A percentile compares a stretch with the other conserved stretches of the same genome.
Conservation (phyloP, 176 grass and related monocot genomes). For the Aegilops speltoides region DNA sequence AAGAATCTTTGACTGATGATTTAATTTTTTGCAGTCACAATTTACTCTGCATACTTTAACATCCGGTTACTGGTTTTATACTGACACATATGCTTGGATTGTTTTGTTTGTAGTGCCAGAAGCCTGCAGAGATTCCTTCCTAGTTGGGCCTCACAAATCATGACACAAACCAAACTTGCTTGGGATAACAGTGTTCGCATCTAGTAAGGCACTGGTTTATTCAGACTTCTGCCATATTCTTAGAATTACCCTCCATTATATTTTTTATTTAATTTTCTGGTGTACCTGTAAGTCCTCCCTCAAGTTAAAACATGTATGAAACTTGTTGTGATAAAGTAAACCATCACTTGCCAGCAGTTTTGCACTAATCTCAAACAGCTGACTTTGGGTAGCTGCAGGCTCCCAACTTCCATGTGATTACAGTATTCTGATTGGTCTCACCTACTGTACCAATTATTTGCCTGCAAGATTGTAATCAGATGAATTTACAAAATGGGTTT, state of each 20-base stretch:
- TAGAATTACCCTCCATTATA: not conserved
- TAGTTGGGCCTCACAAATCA: slow-evolving; percentile 8
- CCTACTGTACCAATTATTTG: slow-evolving; percentile 33
- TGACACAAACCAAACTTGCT: slow-evolving; percentile 23
- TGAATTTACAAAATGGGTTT: slow-evolving; percentile 27
- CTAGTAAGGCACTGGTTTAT: slow-evolving; percentile 1
- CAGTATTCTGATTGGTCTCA: slow-evolving; percentile 23
- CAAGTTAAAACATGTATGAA: not conserved
- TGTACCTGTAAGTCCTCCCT: slow-evolving; percentile 11
- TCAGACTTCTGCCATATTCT: not conserved
- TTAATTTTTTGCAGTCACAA: not conserved
- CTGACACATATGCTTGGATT: slow-evolving; percentile 17
- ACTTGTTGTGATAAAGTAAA: slow-evolving; percentile 19
- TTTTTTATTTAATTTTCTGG: not conserved
- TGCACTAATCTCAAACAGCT: slow-evolving; percentile 10
- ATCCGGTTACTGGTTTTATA: not conserved
- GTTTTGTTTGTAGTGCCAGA: slow-evolving; percentile 38
- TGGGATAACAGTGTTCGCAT: slow-evolving; percentile 24
- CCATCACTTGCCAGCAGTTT: slow-evolving; percentile 21
- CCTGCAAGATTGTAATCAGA: slow-evolving; percentile 28
- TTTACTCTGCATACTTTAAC: not conserved
- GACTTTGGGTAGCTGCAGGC: slow-evolving; percentile 17
- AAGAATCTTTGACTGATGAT: slow-evolving; percentile 12
- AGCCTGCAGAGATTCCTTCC: slow-evolving; percentile 21
- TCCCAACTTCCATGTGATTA: slow-evolving; percentile 28